Base-by-base conservation (phyloP, 2,329 filamentous ascomycete species). In the Colletotrichum tropicicola region DNA sequence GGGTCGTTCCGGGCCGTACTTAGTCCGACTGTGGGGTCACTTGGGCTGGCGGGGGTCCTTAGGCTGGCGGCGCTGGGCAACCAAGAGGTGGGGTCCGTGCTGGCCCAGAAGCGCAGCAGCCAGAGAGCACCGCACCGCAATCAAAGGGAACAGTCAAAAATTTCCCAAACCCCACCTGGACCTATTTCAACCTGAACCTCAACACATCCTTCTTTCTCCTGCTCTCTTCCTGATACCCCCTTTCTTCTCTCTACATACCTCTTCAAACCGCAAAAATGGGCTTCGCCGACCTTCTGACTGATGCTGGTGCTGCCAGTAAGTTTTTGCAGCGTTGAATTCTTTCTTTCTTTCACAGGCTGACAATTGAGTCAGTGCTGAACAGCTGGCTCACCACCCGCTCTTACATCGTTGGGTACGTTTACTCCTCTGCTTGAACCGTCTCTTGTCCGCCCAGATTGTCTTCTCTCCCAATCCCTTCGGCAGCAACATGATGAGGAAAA, bases 391-490 rank as follows among this genome's bases (percentile, higher is more conserved):
- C 84, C 78, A 92, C 90, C 76, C 89, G 91, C 77, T 92, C 89
- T 82, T 95, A 95, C 85, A 90, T 95, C 75, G 83, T 90, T 82
- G 92, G 92, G 92, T 94, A 91, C 78, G 92, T 89, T 59, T 17
- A 37, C 12, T 44, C 35, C 44, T 23, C 13, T 6, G n/a, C 19
- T 7, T 45, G 28, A 25, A 60, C 23, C 43, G 17, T 17, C 59
- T 44, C 30, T 49, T 15, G 21, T 19, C 7, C 28, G 23, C 30
- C 12, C 21, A 17, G 41, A 28, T 13, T 23, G 3, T 10, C 53
- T 51, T 13, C 19, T 35, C 51, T 51, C 48, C 27, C 49, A 59
- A 19, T 35, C 3, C 58, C 21, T 60, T 32, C 45, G 57, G 62
- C 58, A 56, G n/a, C 70, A 79, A 73, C 71, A 85, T 91, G 92